A percentile compares a stretch with the other conserved stretches of the same genome.
Evolutionary conservation across 1,139 yeast genomes (phyloP).

Genomic region (Blastobotrys serpentis): DNA sequence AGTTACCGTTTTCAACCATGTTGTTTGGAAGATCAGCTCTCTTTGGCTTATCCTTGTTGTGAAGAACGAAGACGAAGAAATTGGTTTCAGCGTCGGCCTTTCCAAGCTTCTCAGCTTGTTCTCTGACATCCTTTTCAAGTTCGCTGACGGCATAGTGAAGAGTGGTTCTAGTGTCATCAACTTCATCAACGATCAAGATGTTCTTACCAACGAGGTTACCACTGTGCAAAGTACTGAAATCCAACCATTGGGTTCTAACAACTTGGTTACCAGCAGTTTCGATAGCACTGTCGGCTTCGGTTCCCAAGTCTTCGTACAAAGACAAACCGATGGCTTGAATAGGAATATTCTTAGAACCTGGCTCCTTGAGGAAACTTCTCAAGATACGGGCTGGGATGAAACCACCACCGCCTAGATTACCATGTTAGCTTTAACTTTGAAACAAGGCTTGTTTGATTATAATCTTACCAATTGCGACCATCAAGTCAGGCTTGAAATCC

Average conservation of each 20-base stretch:
- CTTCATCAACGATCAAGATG: conserved; percentile 86
- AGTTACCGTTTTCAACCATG: conserved; percentile 64
- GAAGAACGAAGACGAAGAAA: conserved; percentile 87
- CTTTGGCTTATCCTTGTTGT: conserved; percentile 88
- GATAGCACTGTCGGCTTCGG: conserved; percentile 43
- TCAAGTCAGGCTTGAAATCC: conserved; percentile 74
- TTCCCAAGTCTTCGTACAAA: conserved; percentile 76
- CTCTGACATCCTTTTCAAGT: conserved; percentile 75
- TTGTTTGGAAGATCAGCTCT: conserved; percentile 71
- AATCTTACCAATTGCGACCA: conserved; percentile 69
- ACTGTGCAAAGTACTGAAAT: conserved; percentile 63
- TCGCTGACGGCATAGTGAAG: conserved; percentile 88
- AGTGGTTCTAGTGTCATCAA: conserved; percentile 94
- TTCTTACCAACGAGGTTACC: conserved; percentile 75
- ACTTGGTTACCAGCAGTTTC: conserved; percentile 83
- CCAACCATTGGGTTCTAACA: conserved; percentile 94
- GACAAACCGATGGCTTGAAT: conserved; percentile 93
- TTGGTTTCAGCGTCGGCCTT: conserved; percentile 59
- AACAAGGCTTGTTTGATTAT: neutral
- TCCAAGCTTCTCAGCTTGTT: conserved; percentile 52
- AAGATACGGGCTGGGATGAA: conserved; percentile 94
- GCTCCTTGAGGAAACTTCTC: conserved; percentile 82
- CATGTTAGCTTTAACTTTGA: conserved; percentile 4
- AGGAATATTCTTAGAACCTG: conserved; percentile 84
- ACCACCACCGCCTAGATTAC: conserved; percentile 72